phyloP scores from a whole-genome alignment of 2,329 filamentous ascomycete genomes.

The Hypoxylon sp. region DNA sequence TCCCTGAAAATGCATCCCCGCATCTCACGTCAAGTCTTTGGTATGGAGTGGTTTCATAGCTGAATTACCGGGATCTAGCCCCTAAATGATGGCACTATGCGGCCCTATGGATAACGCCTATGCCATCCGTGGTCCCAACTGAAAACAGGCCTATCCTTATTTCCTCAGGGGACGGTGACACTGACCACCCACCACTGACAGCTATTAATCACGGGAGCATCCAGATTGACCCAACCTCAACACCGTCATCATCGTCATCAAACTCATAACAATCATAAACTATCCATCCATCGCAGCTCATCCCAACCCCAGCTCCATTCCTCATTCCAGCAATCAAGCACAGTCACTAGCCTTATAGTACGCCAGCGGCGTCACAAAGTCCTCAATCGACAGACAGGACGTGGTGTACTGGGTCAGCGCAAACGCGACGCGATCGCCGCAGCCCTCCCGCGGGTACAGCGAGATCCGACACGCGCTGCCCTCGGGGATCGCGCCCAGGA shows the following conservation, averaged over 20 bases:
- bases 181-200: too few species aligned
- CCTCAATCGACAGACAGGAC: slow-evolving; percentile 18
- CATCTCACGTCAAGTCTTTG: too few species aligned
- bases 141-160: too few species aligned
- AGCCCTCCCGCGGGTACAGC: slow-evolving; percentile 18
- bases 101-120: too few species aligned
- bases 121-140: too few species aligned
- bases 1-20: too few species aligned
- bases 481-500: slow-evolving; percentile 15
- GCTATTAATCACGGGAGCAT: too few species aligned
- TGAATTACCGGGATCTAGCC: background rate
- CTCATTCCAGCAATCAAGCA: background rate
- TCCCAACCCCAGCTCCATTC: background rate
- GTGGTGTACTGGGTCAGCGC: slow-evolving; percentile 23
- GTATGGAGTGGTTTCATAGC: background rate
- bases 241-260: background rate
- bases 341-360: slow-evolving; percentile 23
- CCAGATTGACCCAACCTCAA: background rate
- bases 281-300: too few species aligned
- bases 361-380: slow-evolving; percentile 13
- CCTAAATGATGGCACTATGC: background rate
- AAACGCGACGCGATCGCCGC: slow-evolving; percentile 18
- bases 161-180: too few species aligned
- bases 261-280: too few species aligned
- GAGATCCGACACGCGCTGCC: slow-evolving; percentile 23